Evolutionary conservation across 2,329 filamentous ascomycete genomes (phyloP), one percentile per base, ranked within the genome.

Genomic region (Didymella segeticola): DNA sequence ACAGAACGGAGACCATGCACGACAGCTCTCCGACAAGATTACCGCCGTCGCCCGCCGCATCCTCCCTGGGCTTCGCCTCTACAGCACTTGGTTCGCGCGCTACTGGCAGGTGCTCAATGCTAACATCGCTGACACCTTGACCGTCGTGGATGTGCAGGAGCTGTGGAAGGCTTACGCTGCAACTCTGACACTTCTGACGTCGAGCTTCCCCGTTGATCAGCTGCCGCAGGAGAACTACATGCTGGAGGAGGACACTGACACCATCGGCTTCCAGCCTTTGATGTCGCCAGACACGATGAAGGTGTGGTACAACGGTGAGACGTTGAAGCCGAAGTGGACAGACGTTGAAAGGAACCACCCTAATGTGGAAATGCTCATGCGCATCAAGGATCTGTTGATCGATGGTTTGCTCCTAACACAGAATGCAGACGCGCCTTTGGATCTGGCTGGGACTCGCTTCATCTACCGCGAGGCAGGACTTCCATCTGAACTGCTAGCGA

Each of bases 141-240:
- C 87, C n/a, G 79, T 80, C 20, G 77, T 83, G 4, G 80, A 86
- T 54, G 82, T 86, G 30, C 81, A 82, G 55, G 80, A 85, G 54
- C 79, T 89, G 56, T 89, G 86, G 86, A 84, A 83, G 58, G 81
- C 82, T 0, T 89, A 89, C 63, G 83, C 85, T n/a, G 80, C 79
- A 33, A 83, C 83, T 0, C 71, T 89, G 43, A 87, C 84, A 31
- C 75, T 84, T 11, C 73, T 89, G 23, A 80, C 80, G 8, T 81
- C 81, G 2, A 82, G 79, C 15, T 89, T 89, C 60, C 80, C 85
- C 17, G 79, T 85, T 25, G 76, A 79, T 41, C 77, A 81, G 34
- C 77, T 89, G 25, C 79, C 82, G 2, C 75, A 80, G 31, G 74
- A 87, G 23, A 76, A 80, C 11, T 89, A 90, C 67, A 77, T 90